A percentile compares a stretch with the other conserved stretches of the same genome.
These are phyloP conservation scores for Globisporangium okanoganense DNA, from an alignment of 352 stramenopile species.

Conservation along the genomic window DNA sequence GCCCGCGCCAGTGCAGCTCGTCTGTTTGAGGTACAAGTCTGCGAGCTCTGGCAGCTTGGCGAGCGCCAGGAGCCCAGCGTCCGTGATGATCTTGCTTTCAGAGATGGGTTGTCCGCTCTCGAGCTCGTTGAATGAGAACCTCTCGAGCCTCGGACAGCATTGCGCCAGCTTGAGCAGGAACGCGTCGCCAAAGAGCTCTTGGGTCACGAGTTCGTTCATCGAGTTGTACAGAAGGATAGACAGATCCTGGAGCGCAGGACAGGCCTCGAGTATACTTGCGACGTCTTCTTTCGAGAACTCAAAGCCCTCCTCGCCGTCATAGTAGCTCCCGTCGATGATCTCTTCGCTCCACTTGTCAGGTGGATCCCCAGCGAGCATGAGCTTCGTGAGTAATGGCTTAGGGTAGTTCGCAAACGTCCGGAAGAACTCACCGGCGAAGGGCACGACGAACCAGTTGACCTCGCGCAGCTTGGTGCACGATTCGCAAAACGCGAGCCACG, in stretches of 20 bases:
- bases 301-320: constrained; percentile 4
- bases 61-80: constrained; percentile 8
- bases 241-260: constrained; percentile 2
- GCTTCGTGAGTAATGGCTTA: constrained; percentile 10
- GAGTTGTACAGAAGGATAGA: constrained; percentile 15
- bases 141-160: constrained; percentile 6
- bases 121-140: constrained; percentile 12
- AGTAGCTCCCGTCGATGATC: constrained; percentile 11
- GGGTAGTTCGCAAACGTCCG: constrained; percentile 1
- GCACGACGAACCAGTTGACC: constrained; percentile 17
- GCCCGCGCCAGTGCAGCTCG: constrained; percentile 10
- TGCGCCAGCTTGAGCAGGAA: constrained; percentile 7
- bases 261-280: constrained; percentile 6
- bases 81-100: constrained; percentile 9
- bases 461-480: constrained; percentile 11
- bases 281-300: constrained; percentile 13
- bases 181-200: constrained; percentile 15
- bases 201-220: constrained; percentile 12
- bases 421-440: constrained; percentile 15
- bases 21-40: constrained; percentile 13
- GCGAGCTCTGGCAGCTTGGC: constrained; percentile 8
- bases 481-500: constrained; percentile 12
- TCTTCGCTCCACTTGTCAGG: constrained; percentile 13
- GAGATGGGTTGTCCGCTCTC: constrained; percentile 16
- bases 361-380: constrained; percentile 14